phyloP scores from a whole-genome alignment of 208 protist species.

The Endotrypanum monterogeii region DNA sequence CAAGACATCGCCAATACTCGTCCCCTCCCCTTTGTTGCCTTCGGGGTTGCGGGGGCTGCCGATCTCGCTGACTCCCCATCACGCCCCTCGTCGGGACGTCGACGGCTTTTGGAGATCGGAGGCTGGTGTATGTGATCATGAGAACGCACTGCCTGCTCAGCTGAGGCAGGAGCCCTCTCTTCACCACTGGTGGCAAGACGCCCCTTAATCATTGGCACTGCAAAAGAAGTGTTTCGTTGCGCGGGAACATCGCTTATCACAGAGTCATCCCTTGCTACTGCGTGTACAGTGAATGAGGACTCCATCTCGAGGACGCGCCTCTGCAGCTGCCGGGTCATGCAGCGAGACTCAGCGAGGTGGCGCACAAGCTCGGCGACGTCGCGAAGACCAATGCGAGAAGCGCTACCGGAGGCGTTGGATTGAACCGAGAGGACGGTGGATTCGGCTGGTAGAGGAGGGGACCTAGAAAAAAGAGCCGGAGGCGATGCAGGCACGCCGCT shows the following conservation, averaged over 20 bases:
- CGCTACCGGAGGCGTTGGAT: slow-evolving; percentile 4
- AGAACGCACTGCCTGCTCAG: neutral
- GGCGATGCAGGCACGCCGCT: neutral
- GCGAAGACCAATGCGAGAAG: slow-evolving; percentile 31
- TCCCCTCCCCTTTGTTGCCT: neutral
- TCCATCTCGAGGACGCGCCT: slow-evolving; percentile 33
- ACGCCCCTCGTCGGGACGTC: neutral
- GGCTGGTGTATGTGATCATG: neutral
- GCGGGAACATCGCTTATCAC: neutral
- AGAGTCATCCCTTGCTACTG: neutral
- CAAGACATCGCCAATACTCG: neutral
- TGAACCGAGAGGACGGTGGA: neutral
- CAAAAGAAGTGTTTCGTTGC: neutral
- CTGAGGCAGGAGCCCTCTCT: no score
- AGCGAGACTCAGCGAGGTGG: slow-evolving; percentile 66
- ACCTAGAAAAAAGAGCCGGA: neutral
- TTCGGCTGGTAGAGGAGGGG: neutral
- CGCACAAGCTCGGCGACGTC: slow-evolving; percentile 70
- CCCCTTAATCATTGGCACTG: neutral
- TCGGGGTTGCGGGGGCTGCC: neutral
- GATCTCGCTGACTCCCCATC: neutral
- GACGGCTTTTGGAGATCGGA: slow-evolving; percentile 3
- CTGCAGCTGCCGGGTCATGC: slow-evolving; percentile 44
- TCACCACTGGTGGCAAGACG: slow-evolving; percentile 3
- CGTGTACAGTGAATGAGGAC: neutral